Evolutionary conservation across 805 yeast genomes (phyloP).

Genomic region (Kodamaea neixiangensis): DNA sequence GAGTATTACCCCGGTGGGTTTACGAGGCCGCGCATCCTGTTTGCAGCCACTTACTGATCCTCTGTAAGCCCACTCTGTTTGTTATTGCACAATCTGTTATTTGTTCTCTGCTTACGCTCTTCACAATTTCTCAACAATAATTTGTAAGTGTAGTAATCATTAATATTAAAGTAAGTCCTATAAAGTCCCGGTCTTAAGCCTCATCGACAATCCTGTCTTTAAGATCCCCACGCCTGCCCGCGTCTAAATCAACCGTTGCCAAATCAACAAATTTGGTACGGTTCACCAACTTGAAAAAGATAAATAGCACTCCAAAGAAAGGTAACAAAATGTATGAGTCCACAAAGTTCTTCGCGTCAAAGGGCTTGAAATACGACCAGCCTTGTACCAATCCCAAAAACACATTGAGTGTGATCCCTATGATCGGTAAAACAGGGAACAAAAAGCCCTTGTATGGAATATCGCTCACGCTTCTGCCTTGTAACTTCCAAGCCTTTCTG

Average conservation of each 20-base stretch:
- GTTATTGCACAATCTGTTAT: too few relatives aligned
- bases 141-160: not conserved
- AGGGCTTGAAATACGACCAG: constrained; percentile 64
- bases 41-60: too few relatives aligned
- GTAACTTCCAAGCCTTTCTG: constrained; percentile 44
- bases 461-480: constrained; percentile 36
- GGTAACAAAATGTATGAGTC: constrained; percentile 69
- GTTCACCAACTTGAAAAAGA: constrained; percentile 40
- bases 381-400: constrained; percentile 65
- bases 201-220: not conserved
- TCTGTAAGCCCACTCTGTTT: too few relatives aligned
- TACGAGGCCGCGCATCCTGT: too few relatives aligned
- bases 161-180: not conserved
- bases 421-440: constrained; percentile 52
- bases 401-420: constrained; percentile 51
- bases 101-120: not conserved
- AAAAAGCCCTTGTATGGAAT: constrained; percentile 40
- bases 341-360: constrained; percentile 44
- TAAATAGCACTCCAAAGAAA: constrained; percentile 46
- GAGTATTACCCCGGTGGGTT: too few relatives aligned
- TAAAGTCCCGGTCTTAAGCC: not conserved
- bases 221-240: constrained; percentile 37
- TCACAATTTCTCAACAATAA: not conserved
- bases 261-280: constrained; percentile 44
- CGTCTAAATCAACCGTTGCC: constrained; percentile 50